These are phyloP conservation scores for Boletus rex-veris DNA, from an alignment of 768 basidiomycete species.

Conservation along the genomic window DNA sequence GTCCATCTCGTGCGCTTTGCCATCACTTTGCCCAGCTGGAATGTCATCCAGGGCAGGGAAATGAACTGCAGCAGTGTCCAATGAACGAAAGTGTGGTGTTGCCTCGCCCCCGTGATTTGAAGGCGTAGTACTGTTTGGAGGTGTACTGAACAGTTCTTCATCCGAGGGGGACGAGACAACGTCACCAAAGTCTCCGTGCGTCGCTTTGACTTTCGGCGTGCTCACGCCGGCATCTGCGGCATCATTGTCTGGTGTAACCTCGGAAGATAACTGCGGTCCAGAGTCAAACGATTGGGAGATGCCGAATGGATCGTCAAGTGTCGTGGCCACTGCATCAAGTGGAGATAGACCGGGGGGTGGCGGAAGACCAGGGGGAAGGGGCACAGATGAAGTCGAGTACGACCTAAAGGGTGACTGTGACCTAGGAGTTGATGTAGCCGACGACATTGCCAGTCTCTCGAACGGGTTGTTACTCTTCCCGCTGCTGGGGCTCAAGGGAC, in stretches of 20 bases:
- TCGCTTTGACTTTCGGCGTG: conserved; percentile 18
- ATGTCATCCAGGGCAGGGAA: conserved; percentile 40
- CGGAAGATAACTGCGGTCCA: conserved; percentile 8
- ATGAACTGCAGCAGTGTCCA: conserved; percentile 25
- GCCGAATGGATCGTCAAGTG: conserved; percentile 51
- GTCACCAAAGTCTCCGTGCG: conserved; percentile 13
- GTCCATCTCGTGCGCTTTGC: conserved; percentile 47
- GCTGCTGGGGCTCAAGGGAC: conserved; percentile 41
- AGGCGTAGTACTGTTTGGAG: conserved; percentile 44
- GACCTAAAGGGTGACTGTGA: conserved; percentile 62
- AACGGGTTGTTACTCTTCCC: conserved; percentile 91
- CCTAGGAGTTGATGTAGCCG: conserved; percentile 39
- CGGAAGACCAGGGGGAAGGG: conserved; percentile 34
- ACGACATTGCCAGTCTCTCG: conserved; percentile 58
- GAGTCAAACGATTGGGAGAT: conserved; percentile 35
- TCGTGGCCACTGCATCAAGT: conserved; percentile 1
- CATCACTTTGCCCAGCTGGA: conserved; percentile 15
- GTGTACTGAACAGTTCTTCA: conserved; percentile 60
- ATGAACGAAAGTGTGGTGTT: conserved; percentile 20
- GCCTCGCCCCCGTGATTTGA: conserved; percentile 10
- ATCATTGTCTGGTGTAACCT: conserved; percentile 21
- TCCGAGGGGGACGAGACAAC: conserved; percentile 32
- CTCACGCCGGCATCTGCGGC: conserved; percentile 16
- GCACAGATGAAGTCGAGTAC: conserved; percentile 37
- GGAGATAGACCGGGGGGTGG: conserved; percentile 11